Evolutionary conservation across 106 monocot genomes (phyloP).

Genomic region (Iris macrosiphon): DNA sequence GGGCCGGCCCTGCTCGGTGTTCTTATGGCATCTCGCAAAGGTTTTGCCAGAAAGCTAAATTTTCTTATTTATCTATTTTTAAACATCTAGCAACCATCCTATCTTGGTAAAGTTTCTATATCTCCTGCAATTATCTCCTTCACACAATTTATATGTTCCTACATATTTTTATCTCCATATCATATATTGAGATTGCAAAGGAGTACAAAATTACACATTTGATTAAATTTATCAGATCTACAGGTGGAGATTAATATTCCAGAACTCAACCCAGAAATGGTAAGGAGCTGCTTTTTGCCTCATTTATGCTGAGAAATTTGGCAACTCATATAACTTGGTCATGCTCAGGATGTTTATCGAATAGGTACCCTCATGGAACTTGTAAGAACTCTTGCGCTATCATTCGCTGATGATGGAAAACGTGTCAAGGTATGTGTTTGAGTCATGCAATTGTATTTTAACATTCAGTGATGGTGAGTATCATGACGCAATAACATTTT

Average conservation of each 20-base stretch:
- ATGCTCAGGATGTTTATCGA: slow-evolving; percentile 91
- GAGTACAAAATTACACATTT: no score
- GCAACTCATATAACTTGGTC: slow-evolving; percentile 18
- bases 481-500: neutral
- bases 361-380: slow-evolving; percentile 97
- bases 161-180: no score
- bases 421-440: slow-evolving; percentile 56
- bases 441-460: neutral
- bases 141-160: no score
- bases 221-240: slow-evolving; percentile 7
- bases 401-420: slow-evolving; percentile 98
- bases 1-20: no score
- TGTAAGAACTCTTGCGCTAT: slow-evolving; percentile 83
- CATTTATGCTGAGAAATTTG: neutral
- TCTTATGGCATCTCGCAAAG: no score
- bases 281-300: slow-evolving; percentile 22
- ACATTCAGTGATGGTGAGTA: neutral
- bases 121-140: no score
- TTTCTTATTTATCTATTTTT: no score
- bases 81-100: no score
- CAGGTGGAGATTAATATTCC: slow-evolving; percentile 98
- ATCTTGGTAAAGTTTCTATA: no score
- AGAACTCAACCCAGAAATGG: slow-evolving; percentile 96
- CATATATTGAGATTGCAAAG: no score
- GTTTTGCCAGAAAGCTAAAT: no score